Conservation (phyloP, 768 basidiomycete species). For the Suillus subluteus region DNA sequence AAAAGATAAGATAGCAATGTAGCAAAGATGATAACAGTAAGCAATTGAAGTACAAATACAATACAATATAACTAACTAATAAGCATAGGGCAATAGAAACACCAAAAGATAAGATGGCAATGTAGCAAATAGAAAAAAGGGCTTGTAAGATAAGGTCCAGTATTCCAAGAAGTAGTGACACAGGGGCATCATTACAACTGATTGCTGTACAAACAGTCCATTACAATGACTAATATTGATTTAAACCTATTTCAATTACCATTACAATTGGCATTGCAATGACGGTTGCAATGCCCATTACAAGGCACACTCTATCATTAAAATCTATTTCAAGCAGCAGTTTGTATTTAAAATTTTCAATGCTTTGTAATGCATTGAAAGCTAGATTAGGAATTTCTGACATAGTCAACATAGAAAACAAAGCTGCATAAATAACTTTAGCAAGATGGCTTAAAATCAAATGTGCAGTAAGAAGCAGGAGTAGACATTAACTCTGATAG, state of each 20-base stretch:
- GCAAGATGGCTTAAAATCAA: too few species aligned
- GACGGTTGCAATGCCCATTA: not conserved
- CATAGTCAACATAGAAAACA: too few species aligned
- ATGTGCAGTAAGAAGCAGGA: too few species aligned
- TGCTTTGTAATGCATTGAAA: constrained; percentile 4
- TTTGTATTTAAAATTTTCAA: not conserved
- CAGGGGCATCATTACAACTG: not conserved
- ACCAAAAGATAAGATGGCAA: not conserved
- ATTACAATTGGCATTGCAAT: not conserved
- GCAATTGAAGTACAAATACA: constrained; percentile 1
- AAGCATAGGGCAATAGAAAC: constrained; percentile 2
- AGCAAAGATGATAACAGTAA: not conserved
- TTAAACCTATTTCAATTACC: not conserved
- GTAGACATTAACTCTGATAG: too few species aligned
- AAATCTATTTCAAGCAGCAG: not conserved
- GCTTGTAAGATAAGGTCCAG: too few species aligned
- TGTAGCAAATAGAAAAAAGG: not conserved
- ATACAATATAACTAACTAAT: constrained; percentile 2
- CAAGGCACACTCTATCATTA: not conserved
- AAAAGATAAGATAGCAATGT: not conserved
- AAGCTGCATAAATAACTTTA: too few species aligned
- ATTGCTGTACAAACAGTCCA: not conserved
- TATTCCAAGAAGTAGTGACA: not conserved
- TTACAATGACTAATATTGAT: not conserved
- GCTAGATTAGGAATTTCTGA: constrained; percentile 1